Percentiles rank a stretch among this genome's conserved stretches.
These are phyloP conservation scores for Viola odorata DNA, from an alignment of 345 rosid species.

Conservation along the genomic window DNA sequence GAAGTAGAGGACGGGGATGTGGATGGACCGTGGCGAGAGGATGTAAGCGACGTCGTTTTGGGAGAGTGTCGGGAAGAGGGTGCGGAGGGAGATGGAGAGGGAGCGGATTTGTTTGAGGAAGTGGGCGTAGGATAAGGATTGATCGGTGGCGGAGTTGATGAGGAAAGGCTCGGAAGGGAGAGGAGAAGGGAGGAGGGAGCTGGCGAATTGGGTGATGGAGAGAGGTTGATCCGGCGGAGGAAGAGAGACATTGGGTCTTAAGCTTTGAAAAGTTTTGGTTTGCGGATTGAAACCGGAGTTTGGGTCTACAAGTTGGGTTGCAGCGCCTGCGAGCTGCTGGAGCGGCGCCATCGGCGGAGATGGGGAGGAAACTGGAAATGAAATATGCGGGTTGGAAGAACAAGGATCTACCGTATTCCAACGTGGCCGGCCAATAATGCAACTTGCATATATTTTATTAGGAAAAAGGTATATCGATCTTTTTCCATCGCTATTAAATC, in stretches of 20 bases:
- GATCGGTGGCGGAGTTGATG: conserved; percentile 6
- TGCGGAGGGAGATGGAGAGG: not conserved
- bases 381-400: too few relatives aligned
- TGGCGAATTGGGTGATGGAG: conserved; percentile 22
- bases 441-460: too few relatives aligned
- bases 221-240: conserved; percentile 15
- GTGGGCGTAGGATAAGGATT: conserved; percentile 1
- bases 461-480: too few relatives aligned
- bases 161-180: not conserved
- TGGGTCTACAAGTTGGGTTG: too few relatives aligned
- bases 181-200: conserved; percentile 11
- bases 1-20: conserved; percentile 12
- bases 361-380: too few relatives aligned
- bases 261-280: conserved; percentile 27
- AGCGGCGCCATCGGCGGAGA: too few relatives aligned
- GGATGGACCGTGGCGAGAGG: conserved; percentile 8
- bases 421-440: too few relatives aligned
- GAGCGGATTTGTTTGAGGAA: not conserved
- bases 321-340: too few relatives aligned
- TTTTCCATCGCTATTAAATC: too few relatives aligned
- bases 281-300: conserved; percentile 25
- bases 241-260: conserved; percentile 22
- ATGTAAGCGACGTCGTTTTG: conserved; percentile 6
- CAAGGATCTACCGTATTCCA: too few relatives aligned
- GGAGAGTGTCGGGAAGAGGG: not conserved